A percentile compares a stretch with the other conserved stretches of the same genome.
phyloP scores from a whole-genome alignment of 73 alveolate genomes.

The Blepharisma stoltei region DNA sequence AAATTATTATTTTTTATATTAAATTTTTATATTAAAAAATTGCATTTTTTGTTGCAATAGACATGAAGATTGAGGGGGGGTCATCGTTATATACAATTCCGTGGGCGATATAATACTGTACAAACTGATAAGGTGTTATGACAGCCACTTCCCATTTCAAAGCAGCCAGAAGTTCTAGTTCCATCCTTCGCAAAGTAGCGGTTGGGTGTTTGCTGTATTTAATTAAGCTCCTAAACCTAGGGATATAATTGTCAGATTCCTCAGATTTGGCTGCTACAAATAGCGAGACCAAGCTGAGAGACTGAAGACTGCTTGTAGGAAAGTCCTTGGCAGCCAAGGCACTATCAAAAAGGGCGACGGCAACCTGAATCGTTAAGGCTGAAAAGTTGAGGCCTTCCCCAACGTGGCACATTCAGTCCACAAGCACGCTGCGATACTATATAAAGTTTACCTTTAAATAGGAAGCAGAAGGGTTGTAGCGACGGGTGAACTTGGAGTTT shows the following conservation, averaged over 20 bases:
- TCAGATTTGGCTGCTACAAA: constrained; percentile 1
- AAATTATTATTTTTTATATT: too few relatives aligned
- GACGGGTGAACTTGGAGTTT: too few relatives aligned
- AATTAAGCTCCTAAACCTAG: neutral
- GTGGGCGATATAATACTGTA: neutral
- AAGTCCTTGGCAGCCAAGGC: neutral
- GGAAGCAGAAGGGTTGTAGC: too few relatives aligned
- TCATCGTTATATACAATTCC: constrained; percentile 7
- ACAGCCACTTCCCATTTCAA: neutral
- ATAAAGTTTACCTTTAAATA: neutral
- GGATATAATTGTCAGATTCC: neutral
- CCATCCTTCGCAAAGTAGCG: neutral
- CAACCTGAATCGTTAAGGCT: neutral
- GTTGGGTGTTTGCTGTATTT: neutral
- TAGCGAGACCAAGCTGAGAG: neutral
- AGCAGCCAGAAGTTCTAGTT: neutral
- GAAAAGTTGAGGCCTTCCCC: neutral
- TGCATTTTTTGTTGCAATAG: too few relatives aligned
- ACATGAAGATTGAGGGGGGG: too few relatives aligned
- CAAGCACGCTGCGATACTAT: neutral
- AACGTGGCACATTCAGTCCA: constrained; percentile 17
- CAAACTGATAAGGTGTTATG: neutral
- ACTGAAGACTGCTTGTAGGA: neutral
- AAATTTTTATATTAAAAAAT: too few relatives aligned
- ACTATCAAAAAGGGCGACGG: constrained; percentile 7